Percentiles rank a stretch among this genome's conserved stretches.
Conservation (phyloP, 1,284 basidiomycete genomes). For the Trametes sp. region DNA sequence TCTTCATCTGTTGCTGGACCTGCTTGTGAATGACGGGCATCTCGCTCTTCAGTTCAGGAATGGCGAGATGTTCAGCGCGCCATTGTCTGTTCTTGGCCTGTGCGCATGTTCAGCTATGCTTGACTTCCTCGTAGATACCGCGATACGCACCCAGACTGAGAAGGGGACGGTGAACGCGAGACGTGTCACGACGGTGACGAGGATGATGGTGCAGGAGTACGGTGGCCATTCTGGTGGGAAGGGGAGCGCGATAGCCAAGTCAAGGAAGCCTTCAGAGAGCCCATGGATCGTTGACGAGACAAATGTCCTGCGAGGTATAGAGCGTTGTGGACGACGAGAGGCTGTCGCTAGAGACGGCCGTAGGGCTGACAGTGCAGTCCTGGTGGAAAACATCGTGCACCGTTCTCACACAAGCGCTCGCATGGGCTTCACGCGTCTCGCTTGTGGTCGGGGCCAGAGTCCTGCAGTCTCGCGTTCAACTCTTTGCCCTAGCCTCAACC, state of each 20-base stretch:
- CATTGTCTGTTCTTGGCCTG: constrained; percentile 72
- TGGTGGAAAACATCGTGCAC: constrained; percentile 31
- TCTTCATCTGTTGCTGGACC: constrained; percentile 66
- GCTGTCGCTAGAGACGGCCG: constrained; percentile 19
- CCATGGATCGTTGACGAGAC: constrained; percentile 48
- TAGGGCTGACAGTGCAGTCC: constrained; percentile 27
- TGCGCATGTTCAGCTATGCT: neutral
- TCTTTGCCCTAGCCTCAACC: no score
- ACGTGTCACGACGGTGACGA: constrained; percentile 74
- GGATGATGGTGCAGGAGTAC: constrained; percentile 81
- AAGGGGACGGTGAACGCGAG: constrained; percentile 75
- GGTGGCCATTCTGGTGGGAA: constrained; percentile 69
- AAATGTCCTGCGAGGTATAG: constrained; percentile 38
- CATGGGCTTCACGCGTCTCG: neutral
- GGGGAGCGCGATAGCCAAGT: constrained; percentile 74
- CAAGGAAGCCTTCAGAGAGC: constrained; percentile 60
- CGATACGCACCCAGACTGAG: constrained; percentile 76
- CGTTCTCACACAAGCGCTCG: constrained; percentile 11
- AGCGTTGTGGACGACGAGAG: constrained; percentile 16
- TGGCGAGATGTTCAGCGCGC: constrained; percentile 70
- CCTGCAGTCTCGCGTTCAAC: neutral
- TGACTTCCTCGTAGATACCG: neutral
- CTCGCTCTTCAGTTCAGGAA: constrained; percentile 69
- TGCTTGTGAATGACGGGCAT: constrained; percentile 59
- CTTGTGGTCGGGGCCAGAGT: neutral